Conservation (phyloP, 192 early-diverging fungal genomes). For the Piromyces finnis region DNA sequence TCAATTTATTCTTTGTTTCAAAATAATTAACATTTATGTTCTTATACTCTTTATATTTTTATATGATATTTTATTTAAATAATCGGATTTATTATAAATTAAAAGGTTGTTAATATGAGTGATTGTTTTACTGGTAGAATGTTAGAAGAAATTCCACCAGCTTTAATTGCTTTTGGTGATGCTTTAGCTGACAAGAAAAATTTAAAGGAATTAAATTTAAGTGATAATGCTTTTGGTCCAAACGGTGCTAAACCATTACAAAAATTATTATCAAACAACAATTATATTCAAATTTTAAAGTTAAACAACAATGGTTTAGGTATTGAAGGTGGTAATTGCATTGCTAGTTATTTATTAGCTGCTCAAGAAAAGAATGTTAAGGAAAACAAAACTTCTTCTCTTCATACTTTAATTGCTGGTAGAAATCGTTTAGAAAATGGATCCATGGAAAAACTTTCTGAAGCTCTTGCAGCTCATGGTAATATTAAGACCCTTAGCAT, state of each 20-base stretch:
- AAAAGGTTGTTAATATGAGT: conserved; percentile 54
- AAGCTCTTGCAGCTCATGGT: conserved; percentile 60
- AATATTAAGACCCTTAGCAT: conserved; percentile 67
- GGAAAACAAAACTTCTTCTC: conserved; percentile 38
- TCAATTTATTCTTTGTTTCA: too few species aligned
- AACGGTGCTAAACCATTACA: conserved; percentile 77
- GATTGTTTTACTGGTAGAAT: conserved; percentile 93
- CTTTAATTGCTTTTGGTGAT: conserved; percentile 62
- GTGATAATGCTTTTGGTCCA: conserved; percentile 97
- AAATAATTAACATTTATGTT: too few species aligned
- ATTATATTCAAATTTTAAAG: conserved; percentile 60
- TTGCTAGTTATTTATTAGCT: conserved; percentile 64
- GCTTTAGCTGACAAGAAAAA: conserved; percentile 61
- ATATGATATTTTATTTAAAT: too few species aligned
- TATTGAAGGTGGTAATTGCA: conserved; percentile 61
- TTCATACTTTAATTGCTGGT: conserved; percentile 72
- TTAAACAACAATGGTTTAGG: conserved; percentile 97
- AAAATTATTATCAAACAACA: conserved; percentile 64
- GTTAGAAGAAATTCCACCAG: conserved; percentile 69
- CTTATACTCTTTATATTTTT: too few species aligned
- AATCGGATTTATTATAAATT: too few species aligned
- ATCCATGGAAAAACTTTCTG: conserved; percentile 51
- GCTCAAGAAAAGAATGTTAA: conserved; percentile 50
- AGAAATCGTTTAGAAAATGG: conserved; percentile 87
- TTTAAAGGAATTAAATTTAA: conserved; percentile 66